Conservation (phyloP, 108 stramenopile species). For the Nitzschia putrida region DNA sequence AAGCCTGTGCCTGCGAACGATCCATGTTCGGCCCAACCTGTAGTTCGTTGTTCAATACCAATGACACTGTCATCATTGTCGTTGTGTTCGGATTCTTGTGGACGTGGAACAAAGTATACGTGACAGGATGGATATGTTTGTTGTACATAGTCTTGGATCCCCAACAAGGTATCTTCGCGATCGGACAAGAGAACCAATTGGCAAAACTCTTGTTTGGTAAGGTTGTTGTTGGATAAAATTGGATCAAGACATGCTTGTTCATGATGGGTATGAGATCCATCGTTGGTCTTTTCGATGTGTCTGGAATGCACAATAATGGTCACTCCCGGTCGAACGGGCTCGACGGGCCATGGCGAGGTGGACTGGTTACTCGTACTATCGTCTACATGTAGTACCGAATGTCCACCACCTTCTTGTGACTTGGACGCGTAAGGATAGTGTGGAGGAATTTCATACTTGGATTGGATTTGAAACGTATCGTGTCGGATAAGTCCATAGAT, state of each 20-base stretch:
- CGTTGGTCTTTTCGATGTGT: conserved; percentile 3
- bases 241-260: conserved; percentile 11
- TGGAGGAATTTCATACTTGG: too few relatives aligned
- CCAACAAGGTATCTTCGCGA: conserved; percentile 4
- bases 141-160: neutral
- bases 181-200: conserved; percentile 10
- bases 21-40: conserved; percentile 15
- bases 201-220: neutral
- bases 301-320: conserved; percentile 13
- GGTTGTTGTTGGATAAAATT: neutral
- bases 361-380: too few relatives aligned
- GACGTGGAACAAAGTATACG: neutral
- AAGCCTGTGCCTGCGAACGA: conserved; percentile 25
- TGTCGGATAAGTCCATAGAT: conserved; percentile 11
- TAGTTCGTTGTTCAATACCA: neutral
- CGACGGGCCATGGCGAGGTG: too few relatives aligned
- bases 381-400: too few relatives aligned
- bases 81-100: neutral
- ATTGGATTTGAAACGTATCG: conserved; percentile 5
- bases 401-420: too few relatives aligned
- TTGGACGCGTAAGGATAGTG: too few relatives aligned
- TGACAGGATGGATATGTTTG: neutral
- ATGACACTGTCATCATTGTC: too few relatives aligned
- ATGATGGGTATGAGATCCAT: conserved; percentile 3
- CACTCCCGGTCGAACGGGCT: neutral